Percentiles rank a stretch among this genome's conserved stretches.
phyloP scores from a whole-genome alignment of 192 early-diverging fungal genomes.

The Neocallimastix lanati region DNA sequence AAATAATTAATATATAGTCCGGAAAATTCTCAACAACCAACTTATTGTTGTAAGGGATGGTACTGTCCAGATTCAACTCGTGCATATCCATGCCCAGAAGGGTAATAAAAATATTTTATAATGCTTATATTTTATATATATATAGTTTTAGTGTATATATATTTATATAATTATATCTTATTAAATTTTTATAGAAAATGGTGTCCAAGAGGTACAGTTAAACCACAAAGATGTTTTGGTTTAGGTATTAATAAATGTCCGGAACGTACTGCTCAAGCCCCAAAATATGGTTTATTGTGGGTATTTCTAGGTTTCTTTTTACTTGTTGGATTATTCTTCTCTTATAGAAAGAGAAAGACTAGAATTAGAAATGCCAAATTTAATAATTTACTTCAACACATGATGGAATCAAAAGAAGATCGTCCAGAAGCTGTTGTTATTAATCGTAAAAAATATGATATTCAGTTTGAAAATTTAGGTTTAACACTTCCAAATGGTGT shows the following conservation, averaged over 20 bases:
- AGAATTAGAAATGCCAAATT: neutral
- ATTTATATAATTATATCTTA: too few relatives aligned
- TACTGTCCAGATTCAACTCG: slow-evolving; percentile 18
- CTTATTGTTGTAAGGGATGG: slow-evolving; percentile 37
- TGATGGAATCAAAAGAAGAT: neutral
- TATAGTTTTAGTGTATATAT: too few relatives aligned
- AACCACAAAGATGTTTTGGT: neutral
- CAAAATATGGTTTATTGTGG: neutral
- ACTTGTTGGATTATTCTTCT: neutral
- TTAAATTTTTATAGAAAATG: too few relatives aligned
- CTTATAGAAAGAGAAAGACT: neutral
- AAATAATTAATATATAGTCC: slow-evolving; percentile 13
- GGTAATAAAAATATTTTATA: too few relatives aligned
- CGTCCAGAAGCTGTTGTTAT: neutral
- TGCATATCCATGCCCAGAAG: neutral
- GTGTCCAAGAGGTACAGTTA: neutral
- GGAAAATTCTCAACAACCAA: slow-evolving; percentile 26
- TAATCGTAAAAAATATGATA: slow-evolving; percentile 14
- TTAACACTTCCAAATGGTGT: slow-evolving; percentile 15
- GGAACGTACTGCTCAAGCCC: neutral
- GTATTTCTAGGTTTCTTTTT: neutral
- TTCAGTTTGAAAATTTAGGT: slow-evolving; percentile 26
- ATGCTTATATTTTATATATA: too few relatives aligned
- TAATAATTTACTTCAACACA: neutral
- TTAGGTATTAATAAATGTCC: neutral